Evolutionary conservation across 371 early-diverging fungal species (phyloP).

Genomic region (Mortierella sp.): DNA sequence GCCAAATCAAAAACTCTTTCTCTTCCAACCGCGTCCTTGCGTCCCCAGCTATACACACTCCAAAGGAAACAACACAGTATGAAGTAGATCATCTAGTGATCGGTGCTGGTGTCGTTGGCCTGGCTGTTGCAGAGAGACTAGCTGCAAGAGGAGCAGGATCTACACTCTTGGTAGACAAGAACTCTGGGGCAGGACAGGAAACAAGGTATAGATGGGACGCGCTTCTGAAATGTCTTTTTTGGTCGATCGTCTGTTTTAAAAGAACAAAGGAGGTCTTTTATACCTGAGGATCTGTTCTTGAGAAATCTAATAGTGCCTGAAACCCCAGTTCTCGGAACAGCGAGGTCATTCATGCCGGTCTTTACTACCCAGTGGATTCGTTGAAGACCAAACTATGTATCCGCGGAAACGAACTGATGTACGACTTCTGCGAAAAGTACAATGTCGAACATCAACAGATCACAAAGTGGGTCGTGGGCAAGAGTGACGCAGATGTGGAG

Average conservation of each 20-base stretch:
- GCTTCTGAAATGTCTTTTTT: background rate
- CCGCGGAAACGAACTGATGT: slow-evolving; percentile 77
- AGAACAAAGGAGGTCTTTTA: too few species aligned
- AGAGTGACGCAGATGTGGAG: slow-evolving; percentile 59
- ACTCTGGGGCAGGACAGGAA: slow-evolving; percentile 72
- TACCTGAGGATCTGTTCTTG: too few species aligned
- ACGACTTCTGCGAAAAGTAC: slow-evolving; percentile 64
- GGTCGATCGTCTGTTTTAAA: too few species aligned
- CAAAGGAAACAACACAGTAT: slow-evolving; percentile 40
- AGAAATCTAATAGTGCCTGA: background rate
- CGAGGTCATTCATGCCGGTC: slow-evolving; percentile 92
- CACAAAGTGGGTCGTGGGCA: slow-evolving; percentile 89
- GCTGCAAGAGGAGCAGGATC: slow-evolving; percentile 58
- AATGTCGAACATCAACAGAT: slow-evolving; percentile 62
- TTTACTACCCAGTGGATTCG: slow-evolving; percentile 85
- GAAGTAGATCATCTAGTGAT: slow-evolving; percentile 79
- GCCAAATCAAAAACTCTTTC: background rate
- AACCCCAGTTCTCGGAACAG: slow-evolving; percentile 83
- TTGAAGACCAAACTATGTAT: slow-evolving; percentile 86
- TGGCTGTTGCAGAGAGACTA: slow-evolving; percentile 76
- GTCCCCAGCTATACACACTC: background rate
- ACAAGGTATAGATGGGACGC: slow-evolving; percentile 62
- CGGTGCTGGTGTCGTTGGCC: slow-evolving; percentile 85
- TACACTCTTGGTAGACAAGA: slow-evolving; percentile 75
- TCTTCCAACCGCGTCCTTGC: background rate